Evolutionary conservation across 345 rosid genomes (phyloP).

Genomic region (Melaleuca quinquenervia): DNA sequence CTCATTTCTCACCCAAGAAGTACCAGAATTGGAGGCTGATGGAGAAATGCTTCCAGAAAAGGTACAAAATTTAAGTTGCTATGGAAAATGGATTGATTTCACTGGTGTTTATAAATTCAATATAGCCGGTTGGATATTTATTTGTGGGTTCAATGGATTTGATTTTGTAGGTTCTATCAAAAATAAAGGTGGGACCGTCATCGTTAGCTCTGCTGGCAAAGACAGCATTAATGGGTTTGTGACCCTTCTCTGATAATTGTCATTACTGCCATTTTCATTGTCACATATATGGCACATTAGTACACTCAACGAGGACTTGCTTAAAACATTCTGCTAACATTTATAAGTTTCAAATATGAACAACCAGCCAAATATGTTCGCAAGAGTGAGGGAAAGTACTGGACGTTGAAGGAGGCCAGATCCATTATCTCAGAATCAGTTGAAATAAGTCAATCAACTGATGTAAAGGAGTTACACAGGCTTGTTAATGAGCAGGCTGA

Average conservation of each 20-base stretch:
- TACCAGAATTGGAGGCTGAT: conserved; percentile 32
- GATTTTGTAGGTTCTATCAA: conserved; percentile 48
- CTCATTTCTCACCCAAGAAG: conserved; percentile 58
- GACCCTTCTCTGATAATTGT: conserved; percentile 5
- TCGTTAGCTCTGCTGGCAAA: conserved; percentile 79
- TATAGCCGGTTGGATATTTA: background rate
- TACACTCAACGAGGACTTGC: background rate
- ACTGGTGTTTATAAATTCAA: background rate
- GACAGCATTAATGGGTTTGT: conserved; percentile 73
- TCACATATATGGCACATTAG: background rate
- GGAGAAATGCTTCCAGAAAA: conserved; percentile 32
- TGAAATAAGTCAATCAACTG: conserved; percentile 72
- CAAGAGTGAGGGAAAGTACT: conserved; percentile 79
- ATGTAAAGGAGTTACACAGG: conserved; percentile 42
- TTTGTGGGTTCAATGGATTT: background rate
- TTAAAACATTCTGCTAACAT: background rate
- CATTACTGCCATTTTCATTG: background rate
- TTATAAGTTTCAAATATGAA: background rate
- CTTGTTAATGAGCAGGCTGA: conserved; percentile 76
- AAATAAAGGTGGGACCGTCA: conserved; percentile 70
- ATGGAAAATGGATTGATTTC: background rate
- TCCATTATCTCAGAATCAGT: conserved; percentile 59
- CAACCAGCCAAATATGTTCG: conserved; percentile 79
- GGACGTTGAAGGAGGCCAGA: conserved; percentile 66
- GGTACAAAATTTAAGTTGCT: conserved; percentile 18